Base-by-base conservation (phyloP, 805 yeast species). In the Starmerella potacharoeniae region DNA sequence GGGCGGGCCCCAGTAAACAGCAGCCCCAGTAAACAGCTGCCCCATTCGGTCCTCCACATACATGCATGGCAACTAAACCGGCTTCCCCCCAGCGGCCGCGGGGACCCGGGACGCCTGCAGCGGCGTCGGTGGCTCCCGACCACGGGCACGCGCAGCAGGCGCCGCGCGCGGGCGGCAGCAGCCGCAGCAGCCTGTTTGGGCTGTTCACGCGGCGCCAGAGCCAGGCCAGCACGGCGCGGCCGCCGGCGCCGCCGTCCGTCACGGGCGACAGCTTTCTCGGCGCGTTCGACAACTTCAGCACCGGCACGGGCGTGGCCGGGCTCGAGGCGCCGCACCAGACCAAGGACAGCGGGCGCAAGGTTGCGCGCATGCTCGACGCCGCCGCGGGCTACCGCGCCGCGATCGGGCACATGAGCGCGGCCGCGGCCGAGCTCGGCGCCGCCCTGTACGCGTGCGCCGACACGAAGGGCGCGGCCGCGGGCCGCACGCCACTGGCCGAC, bases 391-490 rank as follows among this genome's bases (percentile, higher is more conserved):
- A 82, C 67, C 63, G 77, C 48, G 62, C 69, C 35, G 75, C 85
- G 34, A 65, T 84, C 61, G 52, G 68, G 42, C 62, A 65, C 47
- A 72, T 80, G 59, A 71, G 88, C 1, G 68, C 68, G 14, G 83
- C 87, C 0, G 83, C 93, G 7, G 81, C 82, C 29, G 82, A 79
- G 51, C 78, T 88, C 64, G 95, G 93, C 1, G 69, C 73, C 3
- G 81, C 90, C 1, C 70, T 88, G 53, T 93, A 86, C 63, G 75
- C 73, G 44, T 73, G 80, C 56, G 81, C 88, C 0, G 71, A 77
- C 51, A 74, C 80, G 59, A 80, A 81, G 64, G 87, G 87, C 34
- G 57, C 59, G 4, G 53, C 57, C 5, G 49, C 56, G 5, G 61
- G 53, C n/a, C 54, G 49, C 29, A 57, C 58, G 30, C 34, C 52